Evolutionary conservation across 192 early-diverging fungal species (phyloP).

Genomic region (Backusella luteola): DNA sequence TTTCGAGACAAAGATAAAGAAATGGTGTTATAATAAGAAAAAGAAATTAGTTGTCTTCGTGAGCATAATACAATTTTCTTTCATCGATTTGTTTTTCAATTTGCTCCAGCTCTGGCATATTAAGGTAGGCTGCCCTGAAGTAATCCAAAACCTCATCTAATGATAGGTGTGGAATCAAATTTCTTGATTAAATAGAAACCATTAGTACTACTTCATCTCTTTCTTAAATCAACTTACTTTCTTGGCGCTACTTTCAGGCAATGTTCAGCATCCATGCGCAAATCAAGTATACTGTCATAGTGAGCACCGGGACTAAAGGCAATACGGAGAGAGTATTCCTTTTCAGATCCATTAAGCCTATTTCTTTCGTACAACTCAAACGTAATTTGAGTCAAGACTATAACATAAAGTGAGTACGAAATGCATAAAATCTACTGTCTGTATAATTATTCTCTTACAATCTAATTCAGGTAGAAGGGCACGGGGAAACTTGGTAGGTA

Average conservation of each 20-base stretch:
- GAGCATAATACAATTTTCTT: slow-evolving; percentile 34
- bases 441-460: slow-evolving; percentile 54
- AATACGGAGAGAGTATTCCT: slow-evolving; percentile 88
- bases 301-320: slow-evolving; percentile 90
- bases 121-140: slow-evolving; percentile 49
- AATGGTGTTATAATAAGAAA: neutral
- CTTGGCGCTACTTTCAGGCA: slow-evolving; percentile 81
- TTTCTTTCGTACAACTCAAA: slow-evolving; percentile 95
- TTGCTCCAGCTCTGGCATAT: slow-evolving; percentile 36
- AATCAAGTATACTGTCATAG: slow-evolving; percentile 86
- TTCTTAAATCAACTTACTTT: slow-evolving; percentile 40
- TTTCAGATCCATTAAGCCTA: slow-evolving; percentile 44
- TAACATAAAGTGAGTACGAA: neutral
- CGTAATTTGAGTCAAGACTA: slow-evolving; percentile 94
- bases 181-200: slow-evolving; percentile 37
- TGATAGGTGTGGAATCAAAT: slow-evolving; percentile 83
- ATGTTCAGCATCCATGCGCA: slow-evolving; percentile 82
- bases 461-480: slow-evolving; percentile 84
- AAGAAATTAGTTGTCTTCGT: slow-evolving; percentile 26
- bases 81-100: slow-evolving; percentile 37
- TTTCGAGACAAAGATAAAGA: neutral
- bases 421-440: neutral
- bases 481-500: slow-evolving; percentile 68
- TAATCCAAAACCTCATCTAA: slow-evolving; percentile 67
- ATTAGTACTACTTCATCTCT: neutral